Evolutionary conservation across 1,284 basidiomycete species (phyloP), one percentile per base, ranked within the genome.

Genomic region (Tilletiopsis washingtonensis): DNA sequence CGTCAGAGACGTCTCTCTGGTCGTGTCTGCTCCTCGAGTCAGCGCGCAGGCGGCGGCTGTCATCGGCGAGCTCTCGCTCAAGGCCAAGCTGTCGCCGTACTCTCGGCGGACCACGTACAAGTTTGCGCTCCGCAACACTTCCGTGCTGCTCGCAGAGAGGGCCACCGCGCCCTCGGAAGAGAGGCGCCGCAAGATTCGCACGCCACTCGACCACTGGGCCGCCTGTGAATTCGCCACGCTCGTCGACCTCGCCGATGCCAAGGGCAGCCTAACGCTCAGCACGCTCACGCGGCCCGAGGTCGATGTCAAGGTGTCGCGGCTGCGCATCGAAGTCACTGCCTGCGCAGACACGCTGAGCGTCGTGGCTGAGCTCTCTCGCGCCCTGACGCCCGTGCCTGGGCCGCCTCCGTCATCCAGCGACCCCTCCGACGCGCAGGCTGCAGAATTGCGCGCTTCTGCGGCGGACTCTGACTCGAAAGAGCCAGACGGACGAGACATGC

Each of bases 171-270:
- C n/a, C n/a, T n/a, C n/a, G n/a, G n/a, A n/a, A n/a, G n/a, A n/a
- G n/a, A n/a, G n/a, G n/a, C n/a, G n/a, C n/a, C n/a, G n/a, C n/a
- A 38, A 57, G 44, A 49, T 2, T 9, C 40, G 32, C 38, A 49
- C 20, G 5, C 40, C 53, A 1, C 32, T 51, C 1, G 61, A 63
- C n/a, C 45, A 61, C 42, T 65, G 63, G 63, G 11, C 25, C 3
- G 17, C 36, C 2, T 47, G 42, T 11, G 51, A 54, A 2, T 64
- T 53, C 27, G 57, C 59, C 7, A 53, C 55, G 3, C 14, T 66
- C 23, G 41, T 62, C 82, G 42, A 73, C 70, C 3, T 75, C 74
- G 19, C 65, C 74, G 9, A 66, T 23, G 49, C 54, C 37, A 56
- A 62, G 43, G 53, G 45, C 20, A 50, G 53, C 40, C 37, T 60